These are phyloP conservation scores for Bretziella fagacearum DNA, from an alignment of 2,329 filamentous ascomycete species.

Conservation along the genomic window DNA sequence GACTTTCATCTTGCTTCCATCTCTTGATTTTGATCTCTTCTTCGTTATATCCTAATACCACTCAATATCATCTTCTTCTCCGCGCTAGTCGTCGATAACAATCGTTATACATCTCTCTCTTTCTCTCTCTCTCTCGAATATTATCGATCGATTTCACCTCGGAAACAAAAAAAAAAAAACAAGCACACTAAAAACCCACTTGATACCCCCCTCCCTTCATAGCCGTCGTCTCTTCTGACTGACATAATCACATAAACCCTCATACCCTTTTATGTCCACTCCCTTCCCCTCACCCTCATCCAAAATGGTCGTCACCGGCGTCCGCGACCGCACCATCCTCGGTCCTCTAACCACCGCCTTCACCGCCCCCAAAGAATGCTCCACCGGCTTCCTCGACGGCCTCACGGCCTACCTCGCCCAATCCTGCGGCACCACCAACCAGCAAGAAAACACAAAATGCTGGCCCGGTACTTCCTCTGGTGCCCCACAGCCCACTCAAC, in stretches of 20 bases:
- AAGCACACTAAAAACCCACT: neutral
- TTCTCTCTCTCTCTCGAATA: neutral
- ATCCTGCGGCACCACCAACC: constrained; percentile 8
- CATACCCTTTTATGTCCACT: neutral
- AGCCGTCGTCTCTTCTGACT: neutral
- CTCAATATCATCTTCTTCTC: neutral
- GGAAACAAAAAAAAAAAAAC: neutral
- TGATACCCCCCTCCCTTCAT: constrained; percentile 1
- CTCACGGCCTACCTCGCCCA: constrained; percentile 11
- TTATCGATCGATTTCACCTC: neutral
- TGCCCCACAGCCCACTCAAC: constrained; percentile 12
- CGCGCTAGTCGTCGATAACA: neutral
- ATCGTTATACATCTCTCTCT: neutral
- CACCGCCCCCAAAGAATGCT: constrained; percentile 14
- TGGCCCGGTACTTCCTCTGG: constrained; percentile 11
- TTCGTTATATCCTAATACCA: neutral
- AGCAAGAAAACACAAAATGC: constrained; percentile 12
- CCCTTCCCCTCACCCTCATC: neutral
- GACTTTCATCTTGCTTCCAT: neutral
- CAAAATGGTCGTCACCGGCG: constrained; percentile 13
- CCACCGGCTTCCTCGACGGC: constrained; percentile 13
- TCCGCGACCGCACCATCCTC: constrained; percentile 12
- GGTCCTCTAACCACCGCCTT: constrained; percentile 17
- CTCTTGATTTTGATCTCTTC: neutral
- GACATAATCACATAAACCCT: neutral